A percentile compares a stretch with the other conserved stretches of the same genome.
phyloP scores from a whole-genome alignment of 2,329 filamentous ascomycete species.

The Phialocephala subalpina region DNA sequence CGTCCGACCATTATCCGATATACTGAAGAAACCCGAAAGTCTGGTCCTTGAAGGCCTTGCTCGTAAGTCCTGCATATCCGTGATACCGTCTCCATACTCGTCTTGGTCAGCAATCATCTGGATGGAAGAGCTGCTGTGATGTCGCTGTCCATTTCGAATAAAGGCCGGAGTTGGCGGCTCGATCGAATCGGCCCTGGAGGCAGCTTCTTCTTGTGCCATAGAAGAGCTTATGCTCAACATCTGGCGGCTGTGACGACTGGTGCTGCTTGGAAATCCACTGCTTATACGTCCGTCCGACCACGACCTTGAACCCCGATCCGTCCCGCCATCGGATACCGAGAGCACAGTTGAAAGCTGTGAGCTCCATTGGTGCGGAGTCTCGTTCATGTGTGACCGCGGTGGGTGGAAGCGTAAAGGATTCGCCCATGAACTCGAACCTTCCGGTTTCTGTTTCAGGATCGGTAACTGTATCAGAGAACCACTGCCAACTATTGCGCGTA shows the following conservation, averaged over 20 bases:
- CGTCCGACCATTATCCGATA: slow-evolving; percentile 50
- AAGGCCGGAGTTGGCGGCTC: slow-evolving; percentile 58
- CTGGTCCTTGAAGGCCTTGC: slow-evolving; percentile 61
- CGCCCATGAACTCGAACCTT: slow-evolving; percentile 45
- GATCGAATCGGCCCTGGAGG: slow-evolving; percentile 47
- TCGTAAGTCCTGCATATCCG: slow-evolving; percentile 63
- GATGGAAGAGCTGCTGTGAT: slow-evolving; percentile 45
- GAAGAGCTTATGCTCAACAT: slow-evolving; percentile 66
- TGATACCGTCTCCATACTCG: slow-evolving; percentile 70
- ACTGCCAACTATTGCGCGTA: slow-evolving; percentile 38
- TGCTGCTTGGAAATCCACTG: slow-evolving; percentile 53
- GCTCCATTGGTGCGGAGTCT: slow-evolving; percentile 66
- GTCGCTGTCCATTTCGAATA: slow-evolving; percentile 45
- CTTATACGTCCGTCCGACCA: slow-evolving; percentile 54
- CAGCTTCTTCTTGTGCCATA: slow-evolving; percentile 36
- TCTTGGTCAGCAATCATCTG: slow-evolving; percentile 65
- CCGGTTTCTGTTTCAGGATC: slow-evolving; percentile 27
- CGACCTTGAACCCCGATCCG: slow-evolving; percentile 55
- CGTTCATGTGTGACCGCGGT: slow-evolving; percentile 52
- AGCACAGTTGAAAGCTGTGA: slow-evolving; percentile 69
- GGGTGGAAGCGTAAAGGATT: slow-evolving; percentile 41
- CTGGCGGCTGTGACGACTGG: slow-evolving; percentile 62
- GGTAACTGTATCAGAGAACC: slow-evolving; percentile 41
- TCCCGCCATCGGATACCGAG: slow-evolving; percentile 66
- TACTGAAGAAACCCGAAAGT: slow-evolving; percentile 58